Base-by-base conservation (phyloP, 371 early-diverging fungal genomes). In the Mucor velutinosus region DNA sequence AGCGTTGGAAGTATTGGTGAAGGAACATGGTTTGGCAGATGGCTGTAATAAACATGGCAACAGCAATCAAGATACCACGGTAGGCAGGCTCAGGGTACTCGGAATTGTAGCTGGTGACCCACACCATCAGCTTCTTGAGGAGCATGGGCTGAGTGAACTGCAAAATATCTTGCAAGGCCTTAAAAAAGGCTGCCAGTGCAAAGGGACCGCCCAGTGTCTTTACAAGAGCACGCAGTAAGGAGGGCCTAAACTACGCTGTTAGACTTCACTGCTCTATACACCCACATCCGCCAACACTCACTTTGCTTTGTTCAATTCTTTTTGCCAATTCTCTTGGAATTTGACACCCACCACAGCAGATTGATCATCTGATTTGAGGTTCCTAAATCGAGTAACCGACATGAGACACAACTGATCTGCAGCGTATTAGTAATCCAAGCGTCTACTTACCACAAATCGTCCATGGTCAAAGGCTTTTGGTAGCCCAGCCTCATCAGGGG, bases 1-100 rank as follows among this genome's bases (percentile, higher is more conserved):
- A 89, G 10, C 89, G 83, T 62, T 94, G 95, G 72, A 96, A 95
- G 80, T 95, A 95, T 72, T 95, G 97, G 73, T 97, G 97, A 65
- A 96, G 85, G 30, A 94, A 86, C 60, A 90, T 72, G 1, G 96
- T 94, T 75, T 98, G 96, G n/a, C 83, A 70, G 7, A 93, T 61
- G 51, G 96, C 93, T 30, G 91, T 87, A 0, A 86, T 19, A 45
- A 97, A 86, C 97, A 98, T 98, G 47, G 88, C 73, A 12, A 84
- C 69, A 33, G 90, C 83, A 65, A 91, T 89, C 8, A 83, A 71
- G 65, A 91, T 77, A 70, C 92, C 93, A 11, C 82, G 76, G 59
- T 90, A 86, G 7, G 83, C 79, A 17, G 90, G 90, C 61, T 84
- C 75, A 32, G 85, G 86, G 3, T 76, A 65, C 27, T 80, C 76